Conservation (phyloP, 306 rosid species). For the Datisca glomerata region DNA sequence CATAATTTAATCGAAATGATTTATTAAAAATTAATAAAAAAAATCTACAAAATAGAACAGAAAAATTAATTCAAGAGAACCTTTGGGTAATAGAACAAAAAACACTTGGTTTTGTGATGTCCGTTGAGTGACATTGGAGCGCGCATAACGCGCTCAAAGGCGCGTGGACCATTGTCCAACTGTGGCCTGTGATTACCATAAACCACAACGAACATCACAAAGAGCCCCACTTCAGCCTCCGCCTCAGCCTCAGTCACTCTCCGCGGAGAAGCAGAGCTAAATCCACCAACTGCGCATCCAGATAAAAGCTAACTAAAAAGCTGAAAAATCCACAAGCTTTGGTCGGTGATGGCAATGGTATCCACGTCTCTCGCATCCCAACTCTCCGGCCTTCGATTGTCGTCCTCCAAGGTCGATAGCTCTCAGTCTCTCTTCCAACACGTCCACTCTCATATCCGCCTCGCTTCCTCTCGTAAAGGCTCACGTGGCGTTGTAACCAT, state of each 20-base stretch:
- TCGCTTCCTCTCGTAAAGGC: slow-evolving; percentile 47
- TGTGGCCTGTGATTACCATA: background rate
- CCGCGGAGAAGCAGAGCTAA: slow-evolving; percentile 2
- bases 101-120: too few relatives aligned
- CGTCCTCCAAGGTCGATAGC: slow-evolving; percentile 33
- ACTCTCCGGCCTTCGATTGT: slow-evolving; percentile 54
- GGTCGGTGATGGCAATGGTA: slow-evolving; percentile 50
- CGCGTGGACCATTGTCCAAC: too few relatives aligned
- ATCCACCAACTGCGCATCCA: background rate
- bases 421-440: slow-evolving; percentile 34
- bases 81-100: too few relatives aligned
- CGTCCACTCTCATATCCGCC: slow-evolving; percentile 44
- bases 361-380: slow-evolving; percentile 78
- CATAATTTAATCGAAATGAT: too few relatives aligned
- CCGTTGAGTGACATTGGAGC: too few relatives aligned
- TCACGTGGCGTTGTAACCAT: slow-evolving; percentile 59
- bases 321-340: background rate
- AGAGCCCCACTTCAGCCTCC: slow-evolving; percentile 1
- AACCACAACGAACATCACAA: slow-evolving; percentile 1
- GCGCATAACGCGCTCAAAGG: too few relatives aligned
- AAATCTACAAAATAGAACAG: too few relatives aligned
- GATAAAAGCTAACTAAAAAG: background rate
- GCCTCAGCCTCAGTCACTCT: background rate
- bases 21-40: too few relatives aligned
- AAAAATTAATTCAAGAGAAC: too few relatives aligned